Conservation (phyloP, 768 basidiomycete species). For the Lactarius deliciosus region DNA sequence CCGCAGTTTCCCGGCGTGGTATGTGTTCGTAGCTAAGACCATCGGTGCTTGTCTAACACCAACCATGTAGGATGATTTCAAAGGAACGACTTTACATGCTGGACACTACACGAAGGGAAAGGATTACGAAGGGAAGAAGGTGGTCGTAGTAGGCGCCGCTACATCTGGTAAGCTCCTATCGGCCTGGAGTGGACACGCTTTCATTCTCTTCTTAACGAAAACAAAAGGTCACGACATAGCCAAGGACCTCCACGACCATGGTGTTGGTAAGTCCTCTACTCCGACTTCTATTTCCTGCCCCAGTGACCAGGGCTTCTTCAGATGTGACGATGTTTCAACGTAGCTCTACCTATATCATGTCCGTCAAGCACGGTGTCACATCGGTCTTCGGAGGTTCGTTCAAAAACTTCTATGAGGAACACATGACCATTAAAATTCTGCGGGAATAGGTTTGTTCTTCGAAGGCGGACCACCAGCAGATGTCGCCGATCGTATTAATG, state of each 20-base stretch:
- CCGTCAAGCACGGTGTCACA: constrained; percentile 31
- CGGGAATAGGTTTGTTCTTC: constrained; percentile 18
- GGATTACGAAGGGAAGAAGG: constrained; percentile 41
- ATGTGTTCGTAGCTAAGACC: not conserved
- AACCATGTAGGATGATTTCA: constrained; percentile 35
- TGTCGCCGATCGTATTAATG: constrained; percentile 53
- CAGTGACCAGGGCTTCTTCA: constrained; percentile 11
- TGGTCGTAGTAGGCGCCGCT: constrained; percentile 42
- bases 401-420: not conserved
- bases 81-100: constrained; percentile 38
- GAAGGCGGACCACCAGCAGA: constrained; percentile 38
- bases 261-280: constrained; percentile 28
- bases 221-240: constrained; percentile 37
- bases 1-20: constrained; percentile 32
- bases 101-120: constrained; percentile 34
- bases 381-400: constrained; percentile 23
- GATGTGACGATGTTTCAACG: constrained; percentile 37
- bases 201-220: not conserved
- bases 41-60: not conserved
- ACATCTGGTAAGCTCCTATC: constrained; percentile 29
- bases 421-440: not conserved
- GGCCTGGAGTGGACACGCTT: not conserved
- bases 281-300: not conserved
- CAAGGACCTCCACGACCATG: constrained; percentile 34
- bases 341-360: constrained; percentile 41